Base-by-base conservation (phyloP, 768 basidiomycete species). In the Gymnopilus junonius region DNA sequence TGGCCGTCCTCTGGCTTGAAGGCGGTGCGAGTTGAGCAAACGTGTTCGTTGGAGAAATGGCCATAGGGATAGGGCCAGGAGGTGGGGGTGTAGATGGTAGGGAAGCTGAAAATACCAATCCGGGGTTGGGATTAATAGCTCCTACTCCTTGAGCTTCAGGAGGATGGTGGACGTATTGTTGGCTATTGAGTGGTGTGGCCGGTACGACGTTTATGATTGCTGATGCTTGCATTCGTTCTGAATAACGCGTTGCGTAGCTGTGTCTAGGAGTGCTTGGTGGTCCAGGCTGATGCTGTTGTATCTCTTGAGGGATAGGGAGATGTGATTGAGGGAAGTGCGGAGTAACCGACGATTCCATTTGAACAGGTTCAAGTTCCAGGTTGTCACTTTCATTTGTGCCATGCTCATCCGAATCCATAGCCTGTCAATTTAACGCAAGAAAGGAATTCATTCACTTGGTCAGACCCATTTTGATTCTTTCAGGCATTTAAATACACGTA, bases 401-500 rank as follows among this genome's bases (percentile, higher is more conserved):
- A 40, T n/a, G 46, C 53, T 65, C 67, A 23, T 68, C 67, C 3
- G 67, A 61, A 4, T 68, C 67, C 61, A 67, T 65, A 14, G 48
- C 46, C 62, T 63, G n/a, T 20, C 12, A 51, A 29, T 42, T 17
- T 4, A 48, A 42, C 8, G 15, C 15, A 54, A 10, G 51, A 14
- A 77, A 70, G 40, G 70, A 71, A 75, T 51, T 35, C 39, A 67
- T 35, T 34, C 40, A 45, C n/a, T n/a, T n/a, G n/a, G 31, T 45
- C 12, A 45, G 12, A 45, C 43, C 11, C 12, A 14, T 21, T 45
- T 45, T 39, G n/a, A n/a, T n/a, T 48, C 14, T 45, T n/a, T 15
- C 45, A 31, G n/a, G 62, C 31, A 31, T 10, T 27, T 21, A 69
- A 46, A 54, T 15, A 43, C 60, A 73, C 82, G 58, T 59, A 87